Evolutionary conservation across 1,284 basidiomycete genomes (phyloP), one percentile per base, ranked within the genome.

Genomic region (Cryptococcus jaspeensis): DNA sequence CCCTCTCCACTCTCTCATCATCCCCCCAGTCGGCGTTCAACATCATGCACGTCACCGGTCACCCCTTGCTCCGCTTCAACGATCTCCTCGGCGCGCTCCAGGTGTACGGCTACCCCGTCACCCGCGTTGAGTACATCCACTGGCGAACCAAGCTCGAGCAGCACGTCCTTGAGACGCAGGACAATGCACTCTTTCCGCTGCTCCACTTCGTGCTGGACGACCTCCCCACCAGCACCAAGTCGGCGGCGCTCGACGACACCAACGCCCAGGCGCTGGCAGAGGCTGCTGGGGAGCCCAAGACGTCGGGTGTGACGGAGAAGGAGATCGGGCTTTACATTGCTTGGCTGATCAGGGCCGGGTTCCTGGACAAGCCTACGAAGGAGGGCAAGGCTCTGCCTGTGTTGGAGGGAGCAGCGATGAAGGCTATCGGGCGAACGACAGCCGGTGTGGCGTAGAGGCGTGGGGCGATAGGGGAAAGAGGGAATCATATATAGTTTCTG

Each of bases 151-250:
- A 86, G 73, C 85, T 99, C 56, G 96, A 99, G 78, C 88, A 90
- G 69, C 94, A 98, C 75, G 94, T 97, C 47, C 86, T 98, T 81
- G 87, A 91, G 62, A 84, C 84, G 20, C 88, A 94, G 79, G 93
- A 97, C 78, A 99, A 99, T 66, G 96, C 96, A 2, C 82, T 99
- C 42, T 99, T 97, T 84, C 96, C 96, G 3, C 81, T 99, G 12
- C 83, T 99, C 23, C 94, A 99, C 79, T 98, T 97, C 70, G 96
- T 98, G 20, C 81, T 99, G 20, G 95, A 98, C 74, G 96, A 99
- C 76, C 81, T 99, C 41, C 96, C 96, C 3, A 96, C 94, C 22
- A 91, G 88, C 72, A 99, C 95, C 50, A 97, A 96, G 80, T 87
- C 92, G 2, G 90, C 96, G 2, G 89, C 91, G 69, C 80, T 99